These are phyloP conservation scores for Telfairia occidentalis DNA, from an alignment of 331 rosid species.

Conservation along the genomic window DNA sequence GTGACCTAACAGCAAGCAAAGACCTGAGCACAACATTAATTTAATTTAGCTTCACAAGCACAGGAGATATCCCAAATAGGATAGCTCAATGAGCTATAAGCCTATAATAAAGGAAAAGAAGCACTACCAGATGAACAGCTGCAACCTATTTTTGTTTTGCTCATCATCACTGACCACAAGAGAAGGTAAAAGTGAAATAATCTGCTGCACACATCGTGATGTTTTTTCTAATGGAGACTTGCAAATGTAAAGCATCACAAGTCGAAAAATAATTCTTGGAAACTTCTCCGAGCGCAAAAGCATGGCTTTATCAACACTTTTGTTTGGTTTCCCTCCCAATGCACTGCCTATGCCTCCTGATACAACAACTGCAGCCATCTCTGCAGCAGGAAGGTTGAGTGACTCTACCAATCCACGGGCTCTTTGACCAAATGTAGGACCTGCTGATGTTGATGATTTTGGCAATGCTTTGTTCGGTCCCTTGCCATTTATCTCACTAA, in stretches of 20 bases:
- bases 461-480: slow-evolving; percentile 58
- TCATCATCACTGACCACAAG: slow-evolving; percentile 84
- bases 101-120: slow-evolving; percentile 15
- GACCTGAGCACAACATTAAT: slow-evolving; percentile 51
- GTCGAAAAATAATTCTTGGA: slow-evolving; percentile 81
- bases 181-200: slow-evolving; percentile 71
- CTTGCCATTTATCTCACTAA: slow-evolving; percentile 70
- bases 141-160: slow-evolving; percentile 88
- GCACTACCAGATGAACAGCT: slow-evolving; percentile 80
- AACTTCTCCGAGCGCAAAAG: slow-evolving; percentile 80
- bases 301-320: slow-evolving; percentile 83
- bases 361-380: slow-evolving; percentile 98
- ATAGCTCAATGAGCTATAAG: neutral
- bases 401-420: slow-evolving; percentile 98
- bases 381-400: slow-evolving; percentile 95
- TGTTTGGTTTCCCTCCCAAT: slow-evolving; percentile 75
- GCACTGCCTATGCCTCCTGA: slow-evolving; percentile 93
- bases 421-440: slow-evolving; percentile 88
- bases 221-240: slow-evolving; percentile 84
- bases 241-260: slow-evolving; percentile 76
- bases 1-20: slow-evolving; percentile 78
- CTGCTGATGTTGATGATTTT: slow-evolving; percentile 47
- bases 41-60: slow-evolving; percentile 7
- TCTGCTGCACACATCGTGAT: slow-evolving; percentile 69
- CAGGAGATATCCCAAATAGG: neutral